These are phyloP conservation scores for Fistulinella cinereoalba DNA, from an alignment of 1,284 basidiomycete species.

Conservation along the genomic window DNA sequence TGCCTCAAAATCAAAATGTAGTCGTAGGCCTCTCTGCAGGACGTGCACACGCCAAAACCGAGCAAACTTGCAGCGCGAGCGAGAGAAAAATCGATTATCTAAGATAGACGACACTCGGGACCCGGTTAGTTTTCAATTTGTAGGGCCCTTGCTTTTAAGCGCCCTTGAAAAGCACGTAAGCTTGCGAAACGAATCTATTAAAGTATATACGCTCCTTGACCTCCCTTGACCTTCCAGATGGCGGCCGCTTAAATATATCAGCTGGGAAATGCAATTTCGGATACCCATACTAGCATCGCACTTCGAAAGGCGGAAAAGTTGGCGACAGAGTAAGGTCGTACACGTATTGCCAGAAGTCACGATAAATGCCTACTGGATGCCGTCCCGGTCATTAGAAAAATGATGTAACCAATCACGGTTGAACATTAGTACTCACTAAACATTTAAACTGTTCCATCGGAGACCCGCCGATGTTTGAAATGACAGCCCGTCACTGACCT, in stretches of 20 bases:
- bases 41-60: slow-evolving; percentile 37
- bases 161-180: no score
- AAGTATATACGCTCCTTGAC: no score
- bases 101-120: slow-evolving; percentile 48
- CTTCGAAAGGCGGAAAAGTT: no score
- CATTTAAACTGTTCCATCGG: neutral
- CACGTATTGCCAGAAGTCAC: neutral
- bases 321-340: no score
- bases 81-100: slow-evolving; percentile 45
- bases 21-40: no score
- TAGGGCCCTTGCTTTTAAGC: neutral
- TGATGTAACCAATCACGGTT: neutral
- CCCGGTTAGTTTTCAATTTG: slow-evolving; percentile 39
- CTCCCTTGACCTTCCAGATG: no score
- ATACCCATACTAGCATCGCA: slow-evolving; percentile 55
- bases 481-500: no score
- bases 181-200: no score
- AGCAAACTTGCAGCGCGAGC: slow-evolving; percentile 37
- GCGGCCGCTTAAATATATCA: no score
- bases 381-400: neutral
- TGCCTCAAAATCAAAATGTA: no score
- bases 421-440: no score
- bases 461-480: neutral
- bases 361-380: neutral
- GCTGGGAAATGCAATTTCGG: no score